A percentile compares a stretch with the other conserved stretches of the same genome.
phyloP scores from a whole-genome alignment of 2,329 filamentous ascomycete genomes.

The Ophiocordyceps polyrhachis-furcata region DNA sequence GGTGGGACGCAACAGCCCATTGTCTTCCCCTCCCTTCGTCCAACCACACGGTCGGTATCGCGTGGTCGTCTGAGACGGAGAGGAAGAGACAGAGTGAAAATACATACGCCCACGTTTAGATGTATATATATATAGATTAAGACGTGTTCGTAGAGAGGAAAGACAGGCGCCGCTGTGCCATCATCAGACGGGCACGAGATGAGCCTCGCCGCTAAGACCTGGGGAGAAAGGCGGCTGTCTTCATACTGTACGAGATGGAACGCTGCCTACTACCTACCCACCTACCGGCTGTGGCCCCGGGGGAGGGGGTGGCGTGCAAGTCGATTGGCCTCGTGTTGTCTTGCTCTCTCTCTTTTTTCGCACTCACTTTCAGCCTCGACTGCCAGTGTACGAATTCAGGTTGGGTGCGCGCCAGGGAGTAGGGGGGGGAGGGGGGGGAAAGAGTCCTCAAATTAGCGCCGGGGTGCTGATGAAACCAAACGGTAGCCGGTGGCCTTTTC shows the following conservation, averaged over 20 bases:
- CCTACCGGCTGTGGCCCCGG: background rate
- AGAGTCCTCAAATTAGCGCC: background rate
- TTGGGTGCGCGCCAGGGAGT: too few relatives aligned
- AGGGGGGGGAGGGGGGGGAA: background rate
- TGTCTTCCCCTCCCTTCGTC: background rate
- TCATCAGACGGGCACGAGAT: background rate
- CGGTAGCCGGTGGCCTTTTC: background rate
- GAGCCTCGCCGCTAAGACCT: background rate
- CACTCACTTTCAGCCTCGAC: background rate
- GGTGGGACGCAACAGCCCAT: too few relatives aligned
- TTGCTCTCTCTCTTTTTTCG: background rate
- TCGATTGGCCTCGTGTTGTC: background rate
- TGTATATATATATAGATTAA: too few relatives aligned
- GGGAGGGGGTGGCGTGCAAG: background rate
- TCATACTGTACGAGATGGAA: background rate
- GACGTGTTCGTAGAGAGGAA: too few relatives aligned
- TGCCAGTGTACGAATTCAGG: background rate
- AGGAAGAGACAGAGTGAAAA: background rate
- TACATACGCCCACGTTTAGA: too few relatives aligned
- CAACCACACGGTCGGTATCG: constrained; percentile 1
- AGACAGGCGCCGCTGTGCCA: background rate
- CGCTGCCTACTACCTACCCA: background rate
- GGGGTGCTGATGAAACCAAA: background rate
- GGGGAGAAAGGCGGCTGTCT: background rate
- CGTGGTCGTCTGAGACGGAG: background rate